Conservation (phyloP, 108 stramenopile species). For the Chaetoceros muelleri region DNA sequence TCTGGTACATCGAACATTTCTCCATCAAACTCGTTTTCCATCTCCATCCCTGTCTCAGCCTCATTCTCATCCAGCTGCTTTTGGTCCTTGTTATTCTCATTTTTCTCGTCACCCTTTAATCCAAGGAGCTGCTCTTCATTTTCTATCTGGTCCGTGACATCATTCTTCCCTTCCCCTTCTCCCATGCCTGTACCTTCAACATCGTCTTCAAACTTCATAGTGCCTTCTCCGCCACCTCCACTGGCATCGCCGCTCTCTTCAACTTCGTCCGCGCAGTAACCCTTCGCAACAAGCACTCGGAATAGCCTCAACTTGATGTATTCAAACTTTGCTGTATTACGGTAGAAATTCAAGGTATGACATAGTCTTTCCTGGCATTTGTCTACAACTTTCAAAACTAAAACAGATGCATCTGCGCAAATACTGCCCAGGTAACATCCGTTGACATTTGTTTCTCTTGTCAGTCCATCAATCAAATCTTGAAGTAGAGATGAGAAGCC, state of each 20-base stretch:
- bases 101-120: constrained; percentile 70
- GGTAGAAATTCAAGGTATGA: constrained; percentile 38
- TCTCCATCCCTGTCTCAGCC: constrained; percentile 96
- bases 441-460: not conserved
- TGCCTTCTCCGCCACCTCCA: constrained; percentile 57
- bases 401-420: constrained; percentile 26
- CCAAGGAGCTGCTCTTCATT: constrained; percentile 97
- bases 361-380: constrained; percentile 20
- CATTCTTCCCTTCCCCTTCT: constrained; percentile 92
- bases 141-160: constrained; percentile 95
- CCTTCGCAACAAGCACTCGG: constrained; percentile 82
- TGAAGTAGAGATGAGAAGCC: not conserved
- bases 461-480: not conserved
- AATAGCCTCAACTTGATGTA: constrained; percentile 87
- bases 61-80: constrained; percentile 88
- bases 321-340: constrained; percentile 58
- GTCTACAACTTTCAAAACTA: constrained; percentile 25
- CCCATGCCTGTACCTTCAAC: constrained; percentile 99
- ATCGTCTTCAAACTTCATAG: constrained; percentile 90
- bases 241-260: constrained; percentile 50
- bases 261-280: constrained; percentile 84
- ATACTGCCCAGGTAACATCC: not conserved
- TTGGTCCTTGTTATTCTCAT: constrained; percentile 36
- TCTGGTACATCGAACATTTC: constrained; percentile 91
- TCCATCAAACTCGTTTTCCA: constrained; percentile 96